A percentile compares a stretch with the other conserved stretches of the same genome.
Evolutionary conservation across 129 eudicot genomes (phyloP).

Genomic region (Escallonia herrerae): DNA sequence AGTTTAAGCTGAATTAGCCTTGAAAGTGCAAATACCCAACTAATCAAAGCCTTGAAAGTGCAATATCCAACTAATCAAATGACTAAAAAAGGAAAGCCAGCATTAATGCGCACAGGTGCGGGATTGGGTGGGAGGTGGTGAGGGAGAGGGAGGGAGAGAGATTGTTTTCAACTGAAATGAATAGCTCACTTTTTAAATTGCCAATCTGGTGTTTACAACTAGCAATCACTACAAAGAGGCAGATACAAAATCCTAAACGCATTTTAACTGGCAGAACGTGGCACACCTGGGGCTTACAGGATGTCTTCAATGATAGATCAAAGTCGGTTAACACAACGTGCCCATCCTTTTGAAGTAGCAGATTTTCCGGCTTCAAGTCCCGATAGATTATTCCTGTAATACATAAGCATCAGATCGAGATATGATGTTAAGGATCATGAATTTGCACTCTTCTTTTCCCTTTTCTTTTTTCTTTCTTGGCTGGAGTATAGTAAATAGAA

Average conservation of each 20-base stretch:
- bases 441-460: background rate
- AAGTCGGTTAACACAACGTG: constrained; percentile 88
- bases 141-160: too few relatives aligned
- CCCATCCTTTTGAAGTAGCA: constrained; percentile 81
- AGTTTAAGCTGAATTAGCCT: too few relatives aligned
- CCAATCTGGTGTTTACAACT: too few relatives aligned
- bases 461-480: too few relatives aligned
- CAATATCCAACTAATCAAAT: background rate
- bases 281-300: constrained; percentile 90
- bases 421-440: background rate
- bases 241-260: background rate
- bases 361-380: constrained; percentile 95
- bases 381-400: constrained; percentile 80
- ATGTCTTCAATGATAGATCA: constrained; percentile 81
- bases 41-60: too few relatives aligned
- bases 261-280: background rate
- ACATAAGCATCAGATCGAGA: background rate
- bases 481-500: too few relatives aligned
- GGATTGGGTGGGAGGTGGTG: too few relatives aligned
- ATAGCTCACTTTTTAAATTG: too few relatives aligned
- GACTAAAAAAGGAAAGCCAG: background rate
- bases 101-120: too few relatives aligned
- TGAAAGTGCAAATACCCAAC: too few relatives aligned
- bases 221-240: too few relatives aligned
- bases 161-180: too few relatives aligned